Conservation (phyloP, 1,139 yeast genomes). For the Suhomyces taliae region DNA sequence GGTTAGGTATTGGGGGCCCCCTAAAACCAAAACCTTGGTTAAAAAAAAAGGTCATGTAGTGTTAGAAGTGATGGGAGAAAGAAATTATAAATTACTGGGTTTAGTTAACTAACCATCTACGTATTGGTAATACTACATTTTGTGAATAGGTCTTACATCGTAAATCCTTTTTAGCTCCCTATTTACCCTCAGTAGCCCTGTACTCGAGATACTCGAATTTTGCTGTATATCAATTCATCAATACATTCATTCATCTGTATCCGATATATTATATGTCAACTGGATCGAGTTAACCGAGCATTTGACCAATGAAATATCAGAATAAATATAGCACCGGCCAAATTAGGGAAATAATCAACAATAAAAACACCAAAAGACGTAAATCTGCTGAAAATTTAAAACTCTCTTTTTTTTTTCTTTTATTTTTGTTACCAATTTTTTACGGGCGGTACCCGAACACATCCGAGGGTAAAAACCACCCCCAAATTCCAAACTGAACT, state of each 20-base stretch:
- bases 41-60: neutral
- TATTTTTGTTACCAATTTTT: no score
- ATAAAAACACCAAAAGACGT: conserved; percentile 1
- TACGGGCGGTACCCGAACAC: neutral
- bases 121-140: no score
- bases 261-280: neutral
- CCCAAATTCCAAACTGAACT: no score
- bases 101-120: neutral
- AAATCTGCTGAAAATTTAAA: conserved; percentile 3
- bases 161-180: no score
- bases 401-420: no score
- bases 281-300: neutral
- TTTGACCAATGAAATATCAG: conserved; percentile 1
- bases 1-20: neutral
- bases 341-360: conserved; percentile 4
- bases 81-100: no score
- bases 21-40: neutral
- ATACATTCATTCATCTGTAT: neutral
- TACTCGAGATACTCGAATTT: no score
- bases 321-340: neutral
- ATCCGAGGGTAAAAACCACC: no score
- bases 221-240: no score
- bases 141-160: no score
- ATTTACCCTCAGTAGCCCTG: no score
- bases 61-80: neutral